Evolutionary conservation across 495 filamentous ascomycete genomes (phyloP).

Genomic region (Bombardia bombarda): DNA sequence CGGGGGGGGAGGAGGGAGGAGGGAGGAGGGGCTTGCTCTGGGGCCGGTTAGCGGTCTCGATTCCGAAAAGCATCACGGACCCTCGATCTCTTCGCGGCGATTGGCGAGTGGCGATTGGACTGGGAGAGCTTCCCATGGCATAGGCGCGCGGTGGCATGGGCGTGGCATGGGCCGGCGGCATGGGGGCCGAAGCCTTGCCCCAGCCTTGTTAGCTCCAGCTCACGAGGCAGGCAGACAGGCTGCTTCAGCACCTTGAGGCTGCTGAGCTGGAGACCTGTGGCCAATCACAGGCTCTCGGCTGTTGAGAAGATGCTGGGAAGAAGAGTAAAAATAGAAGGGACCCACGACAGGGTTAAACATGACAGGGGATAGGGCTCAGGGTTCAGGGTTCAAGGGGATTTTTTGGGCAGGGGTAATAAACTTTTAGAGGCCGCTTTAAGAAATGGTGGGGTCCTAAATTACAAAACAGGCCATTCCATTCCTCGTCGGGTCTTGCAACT

Average conservation of each 20-base stretch:
- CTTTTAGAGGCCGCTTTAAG: neutral
- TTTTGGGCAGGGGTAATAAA: neutral
- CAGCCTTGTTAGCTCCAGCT: no score
- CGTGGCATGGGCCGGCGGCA: no score
- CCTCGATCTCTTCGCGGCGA: no score
- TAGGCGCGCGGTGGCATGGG: neutral
- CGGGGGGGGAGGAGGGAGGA: no score
- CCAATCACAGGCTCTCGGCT: neutral
- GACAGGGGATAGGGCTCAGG: neutral
- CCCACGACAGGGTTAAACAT: neutral
- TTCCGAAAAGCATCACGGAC: no score
- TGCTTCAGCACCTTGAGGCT: neutral
- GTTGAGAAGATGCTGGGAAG: no score
- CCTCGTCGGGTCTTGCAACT: no score
- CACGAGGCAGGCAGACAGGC: neutral
- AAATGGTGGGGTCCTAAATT: conserved; percentile 10
- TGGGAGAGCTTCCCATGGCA: neutral
- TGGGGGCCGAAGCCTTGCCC: conserved; percentile 12
- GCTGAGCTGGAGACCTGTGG: neutral
- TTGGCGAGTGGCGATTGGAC: neutral
- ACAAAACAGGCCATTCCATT: no score
- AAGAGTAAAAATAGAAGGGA: conserved; percentile 3
- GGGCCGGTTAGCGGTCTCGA: no score
- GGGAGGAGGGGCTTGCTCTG: no score
- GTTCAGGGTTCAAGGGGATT: neutral